Percentiles rank a stretch among this genome's conserved stretches.
Conservation (phyloP, 2,329 filamentous ascomycete genomes). For the Curvularia spicifera region DNA sequence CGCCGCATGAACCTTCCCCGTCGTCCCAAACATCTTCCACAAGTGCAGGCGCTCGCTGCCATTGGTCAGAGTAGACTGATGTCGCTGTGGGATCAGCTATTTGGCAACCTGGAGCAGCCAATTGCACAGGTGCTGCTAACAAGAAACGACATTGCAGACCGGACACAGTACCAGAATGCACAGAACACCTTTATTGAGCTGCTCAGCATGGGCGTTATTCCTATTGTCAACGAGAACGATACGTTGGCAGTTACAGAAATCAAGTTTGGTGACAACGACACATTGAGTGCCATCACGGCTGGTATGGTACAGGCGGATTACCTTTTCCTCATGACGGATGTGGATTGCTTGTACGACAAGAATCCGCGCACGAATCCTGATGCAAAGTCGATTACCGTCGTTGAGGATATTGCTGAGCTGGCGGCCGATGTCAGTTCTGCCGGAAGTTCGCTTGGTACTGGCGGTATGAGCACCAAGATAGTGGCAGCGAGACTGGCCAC, state of each 20-base stretch:
- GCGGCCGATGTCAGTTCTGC: conserved; percentile 90
- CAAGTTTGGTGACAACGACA: conserved; percentile 99
- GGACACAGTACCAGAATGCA: conserved; percentile 93
- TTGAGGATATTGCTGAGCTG: conserved; percentile 83
- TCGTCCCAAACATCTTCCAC: conserved; percentile 86
- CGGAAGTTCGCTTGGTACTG: conserved; percentile 87
- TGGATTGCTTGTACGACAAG: conserved; percentile 96
- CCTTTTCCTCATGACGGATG: conserved; percentile 97
- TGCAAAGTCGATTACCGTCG: conserved; percentile 87
- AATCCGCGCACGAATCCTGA: conserved; percentile 87
- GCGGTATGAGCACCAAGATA: conserved; percentile 98
- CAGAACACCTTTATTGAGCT: conserved; percentile 93
- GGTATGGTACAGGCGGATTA: conserved; percentile 98
- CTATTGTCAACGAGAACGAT: conserved; percentile 99
- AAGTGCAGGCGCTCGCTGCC: conserved; percentile 90
- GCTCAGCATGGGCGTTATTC: conserved; percentile 92
- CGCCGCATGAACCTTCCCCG: conserved; percentile 87
- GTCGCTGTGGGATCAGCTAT: conserved; percentile 92
- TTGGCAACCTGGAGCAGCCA: conserved; percentile 84
- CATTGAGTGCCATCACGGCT: conserved; percentile 91
- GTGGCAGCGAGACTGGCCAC: conserved; percentile 90
- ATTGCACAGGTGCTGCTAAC: conserved; percentile 95
- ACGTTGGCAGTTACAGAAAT: conserved; percentile 97
- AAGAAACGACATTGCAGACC: conserved; percentile 94
- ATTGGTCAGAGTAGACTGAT: conserved; percentile 96